Conservation (phyloP, 768 basidiomycete species). For the Amanita molliuscula region DNA sequence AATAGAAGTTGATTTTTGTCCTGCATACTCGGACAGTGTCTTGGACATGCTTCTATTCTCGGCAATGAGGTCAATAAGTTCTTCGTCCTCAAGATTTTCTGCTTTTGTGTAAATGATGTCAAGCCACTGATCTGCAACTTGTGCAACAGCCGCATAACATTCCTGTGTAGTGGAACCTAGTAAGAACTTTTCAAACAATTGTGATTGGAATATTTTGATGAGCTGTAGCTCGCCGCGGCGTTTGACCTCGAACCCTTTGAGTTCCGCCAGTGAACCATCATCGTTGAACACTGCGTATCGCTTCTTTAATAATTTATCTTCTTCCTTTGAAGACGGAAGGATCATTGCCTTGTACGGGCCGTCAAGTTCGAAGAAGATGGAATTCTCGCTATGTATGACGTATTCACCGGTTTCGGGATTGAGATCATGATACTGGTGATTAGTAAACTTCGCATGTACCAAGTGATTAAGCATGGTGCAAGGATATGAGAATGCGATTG, state of each 20-base stretch:
- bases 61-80: conserved; percentile 94
- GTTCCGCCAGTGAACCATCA: conserved; percentile 92
- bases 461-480: conserved; percentile 99
- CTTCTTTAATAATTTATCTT: conserved; percentile 97
- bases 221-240: conserved; percentile 94
- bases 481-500: conserved; percentile 86
- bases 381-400: conserved; percentile 85
- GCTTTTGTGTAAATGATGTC: conserved; percentile 88
- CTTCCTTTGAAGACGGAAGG: conserved; percentile 96
- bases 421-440: conserved; percentile 94
- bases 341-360: conserved; percentile 99
- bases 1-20: conserved; percentile 97
- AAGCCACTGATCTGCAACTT: conserved; percentile 93
- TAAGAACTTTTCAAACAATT: conserved; percentile 96
- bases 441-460: conserved; percentile 91
- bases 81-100: conserved; percentile 78
- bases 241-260: conserved; percentile 99
- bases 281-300: conserved; percentile 99
- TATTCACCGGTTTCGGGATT: conserved; percentile 81
- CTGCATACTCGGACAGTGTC: conserved; percentile 91
- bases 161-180: conserved; percentile 89
- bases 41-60: conserved; percentile 98
- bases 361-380: conserved; percentile 98
- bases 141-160: conserved; percentile 90
- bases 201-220: conserved; percentile 99